Percentiles rank a stretch among this genome's conserved stretches.
These are phyloP conservation scores for Thalassiosira mediterranea DNA, from an alignment of 352 stramenopile genomes.

Conservation along the genomic window DNA sequence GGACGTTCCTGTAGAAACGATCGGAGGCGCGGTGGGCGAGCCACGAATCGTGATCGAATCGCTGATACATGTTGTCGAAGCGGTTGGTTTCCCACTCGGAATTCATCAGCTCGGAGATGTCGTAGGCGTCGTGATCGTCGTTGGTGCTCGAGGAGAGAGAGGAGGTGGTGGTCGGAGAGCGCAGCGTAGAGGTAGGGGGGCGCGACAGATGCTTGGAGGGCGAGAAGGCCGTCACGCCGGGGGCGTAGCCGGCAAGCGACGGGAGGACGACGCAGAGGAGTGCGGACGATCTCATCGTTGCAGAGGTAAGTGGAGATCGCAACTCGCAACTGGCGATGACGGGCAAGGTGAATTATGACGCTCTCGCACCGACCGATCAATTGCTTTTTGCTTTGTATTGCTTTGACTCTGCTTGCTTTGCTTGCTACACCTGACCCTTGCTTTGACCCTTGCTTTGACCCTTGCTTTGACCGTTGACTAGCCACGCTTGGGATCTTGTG, in stretches of 20 bases:
- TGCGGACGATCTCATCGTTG: too few species aligned
- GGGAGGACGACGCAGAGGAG: not conserved
- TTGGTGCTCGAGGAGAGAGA: constrained; percentile 2
- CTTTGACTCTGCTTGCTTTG: too few species aligned
- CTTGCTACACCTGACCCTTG: too few species aligned
- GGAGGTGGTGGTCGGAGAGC: too few species aligned
- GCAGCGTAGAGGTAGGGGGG: not conserved
- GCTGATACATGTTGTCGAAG: constrained; percentile 5
- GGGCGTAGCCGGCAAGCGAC: not conserved
- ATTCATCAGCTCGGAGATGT: constrained; percentile 16
- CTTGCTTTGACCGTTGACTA: too few species aligned
- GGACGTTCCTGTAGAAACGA: constrained; percentile 17
- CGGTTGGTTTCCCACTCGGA: constrained; percentile 12
- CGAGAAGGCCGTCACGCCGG: not conserved
- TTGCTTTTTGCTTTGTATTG: too few species aligned
- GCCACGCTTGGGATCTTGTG: too few species aligned
- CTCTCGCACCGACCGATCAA: too few species aligned
- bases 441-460: too few species aligned
- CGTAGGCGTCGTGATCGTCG: not conserved
- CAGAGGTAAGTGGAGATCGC: too few species aligned
- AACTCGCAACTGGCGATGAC: too few species aligned
- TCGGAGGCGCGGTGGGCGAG: constrained; percentile 10
- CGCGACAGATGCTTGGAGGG: not conserved
- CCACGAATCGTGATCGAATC: constrained; percentile 9
- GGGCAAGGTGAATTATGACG: too few species aligned